Evolutionary conservation across 768 basidiomycete genomes (phyloP), one percentile per base, ranked within the genome.

Genomic region (Psilocybe azurescens): DNA sequence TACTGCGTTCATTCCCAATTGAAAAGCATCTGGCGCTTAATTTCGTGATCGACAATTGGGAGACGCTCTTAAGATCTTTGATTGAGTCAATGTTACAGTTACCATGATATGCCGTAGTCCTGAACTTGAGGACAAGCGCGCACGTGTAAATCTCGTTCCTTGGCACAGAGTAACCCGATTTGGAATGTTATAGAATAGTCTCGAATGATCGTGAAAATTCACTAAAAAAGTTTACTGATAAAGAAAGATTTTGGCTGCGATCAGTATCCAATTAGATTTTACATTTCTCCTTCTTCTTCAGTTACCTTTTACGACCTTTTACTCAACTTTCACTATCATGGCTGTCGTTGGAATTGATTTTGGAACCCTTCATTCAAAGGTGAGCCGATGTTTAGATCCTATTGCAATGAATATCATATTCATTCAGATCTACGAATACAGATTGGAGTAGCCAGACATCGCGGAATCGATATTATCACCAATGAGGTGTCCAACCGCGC

Each of bases 401-500:
- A 36, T 7, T 36, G 11, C 33, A 0, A 36, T 36, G 33, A 0
- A 7, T 36, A 6, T 7, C 7, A 36, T 7, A 7, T 36, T 47
- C 53, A 56, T 59, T 67, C 24, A 58, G 56, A 54, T 65, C 58
- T 59, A 66, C 64, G 64, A 47, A 51, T 74, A 8, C 66, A 93
- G 94, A 95, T 98, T 74, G 95, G 95, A 81, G 95, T 97, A 66
- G 95, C 95, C 18, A 86, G 95, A 78, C 90, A 93, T 79, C 86
- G 94, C 72, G 97, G 97, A 68, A 97, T 99, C 81, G 97, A 99
- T 84, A 95, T 99, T 77, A 97, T 99, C 81, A 83, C 88, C 63
- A 99, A 99, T 77, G 97, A 99, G 75, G 95, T 96, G 63, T 98
- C 96, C 14, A 98, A 98, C 83, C 91, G 97, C 58, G 86, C 90